Base-by-base conservation (phyloP, 768 basidiomycete genomes). In the Filobasidium wieringae region DNA sequence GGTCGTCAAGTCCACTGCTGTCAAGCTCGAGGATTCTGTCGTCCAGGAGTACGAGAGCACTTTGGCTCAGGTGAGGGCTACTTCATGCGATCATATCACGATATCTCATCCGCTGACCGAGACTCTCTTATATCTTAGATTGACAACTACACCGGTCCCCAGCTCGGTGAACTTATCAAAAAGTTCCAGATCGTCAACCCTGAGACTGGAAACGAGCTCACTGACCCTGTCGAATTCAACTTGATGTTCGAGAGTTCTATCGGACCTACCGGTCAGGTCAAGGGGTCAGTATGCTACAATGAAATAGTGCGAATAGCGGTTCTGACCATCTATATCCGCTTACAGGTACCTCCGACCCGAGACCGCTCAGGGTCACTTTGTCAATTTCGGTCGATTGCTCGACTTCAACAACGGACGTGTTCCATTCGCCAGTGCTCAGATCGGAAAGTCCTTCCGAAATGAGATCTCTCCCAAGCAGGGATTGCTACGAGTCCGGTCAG, bases 171-270 rank as follows among this genome's bases (percentile, higher is more conserved):
- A 64, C 81, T 97, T 51, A 88, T 89, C 74, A 78, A 79, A 45
- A 85, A 82, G 64, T 77, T 88, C 75, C 78, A 83, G 59, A 85
- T 97, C 70, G 78, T 79, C 51, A 93, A 92, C 71, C 93, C 93
- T 1, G 88, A 87, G 63, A 93, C 92, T 0, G 86, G 82, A 66
- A 96, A 99, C 73, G 85, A 87, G 67, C 85, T 97, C 30, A 79
- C 85, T 45, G 89, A 92, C 71, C 95, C 95, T 8, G 86, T 88
- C 68, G 83, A 85, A 71, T 99, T 97, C 80, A 99, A 97, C 76
- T 82, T 97, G 69, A 97, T 99, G 95, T 97, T 99, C 75, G 84
- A 88, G 50, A 89, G 86, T 70, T 88, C 86, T 76, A 96, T 99
- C 68, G 95, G 93, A 22, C 93, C 93, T 14, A 96, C 93, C 2